phyloP scores from a whole-genome alignment of 768 basidiomycete species.

The Tremella mesenterica region DNA sequence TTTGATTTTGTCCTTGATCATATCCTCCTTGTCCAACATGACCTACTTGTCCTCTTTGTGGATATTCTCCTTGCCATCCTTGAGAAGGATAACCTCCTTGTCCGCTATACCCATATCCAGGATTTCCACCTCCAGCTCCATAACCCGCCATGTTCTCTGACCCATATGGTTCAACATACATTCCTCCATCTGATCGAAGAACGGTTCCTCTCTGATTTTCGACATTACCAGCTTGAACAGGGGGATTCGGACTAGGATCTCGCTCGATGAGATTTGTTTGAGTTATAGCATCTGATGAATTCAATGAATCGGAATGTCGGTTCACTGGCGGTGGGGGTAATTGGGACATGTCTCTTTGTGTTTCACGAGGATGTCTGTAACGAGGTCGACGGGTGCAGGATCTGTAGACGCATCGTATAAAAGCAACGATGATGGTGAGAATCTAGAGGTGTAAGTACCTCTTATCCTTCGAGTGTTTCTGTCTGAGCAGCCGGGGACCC shows the following conservation, averaged over 20 bases:
- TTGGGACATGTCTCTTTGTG: constrained; percentile 6
- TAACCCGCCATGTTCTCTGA: constrained; percentile 1
- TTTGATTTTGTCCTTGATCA: not conserved
- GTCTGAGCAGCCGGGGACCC: not conserved
- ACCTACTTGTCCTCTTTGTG: not conserved
- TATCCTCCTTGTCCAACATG: not conserved
- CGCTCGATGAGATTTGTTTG: constrained; percentile 1
- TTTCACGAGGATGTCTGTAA: constrained; percentile 7
- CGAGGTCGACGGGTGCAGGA: constrained; percentile 11
- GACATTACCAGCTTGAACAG: not conserved
- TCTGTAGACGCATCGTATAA: constrained; percentile 26
- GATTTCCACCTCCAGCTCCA: not conserved
- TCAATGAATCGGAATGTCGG: constrained; percentile 17
- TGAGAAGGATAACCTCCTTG: not conserved
- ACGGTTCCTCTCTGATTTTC: not conserved
- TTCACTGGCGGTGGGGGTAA: constrained; percentile 2
- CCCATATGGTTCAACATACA: not conserved
- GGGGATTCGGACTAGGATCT: constrained; percentile 1
- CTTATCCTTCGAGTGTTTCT: too few species aligned
- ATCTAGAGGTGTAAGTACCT: constrained; percentile 12
- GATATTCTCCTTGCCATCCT: constrained; percentile 1
- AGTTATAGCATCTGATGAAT: not conserved
- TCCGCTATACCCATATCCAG: not conserved
- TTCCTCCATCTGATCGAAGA: not conserved
- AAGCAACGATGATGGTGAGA: constrained; percentile 24